A percentile compares a stretch with the other conserved stretches of the same genome.
Evolutionary conservation across 805 yeast species (phyloP).

Genomic region (Saccharomycopsis oosterbeekiorum): DNA sequence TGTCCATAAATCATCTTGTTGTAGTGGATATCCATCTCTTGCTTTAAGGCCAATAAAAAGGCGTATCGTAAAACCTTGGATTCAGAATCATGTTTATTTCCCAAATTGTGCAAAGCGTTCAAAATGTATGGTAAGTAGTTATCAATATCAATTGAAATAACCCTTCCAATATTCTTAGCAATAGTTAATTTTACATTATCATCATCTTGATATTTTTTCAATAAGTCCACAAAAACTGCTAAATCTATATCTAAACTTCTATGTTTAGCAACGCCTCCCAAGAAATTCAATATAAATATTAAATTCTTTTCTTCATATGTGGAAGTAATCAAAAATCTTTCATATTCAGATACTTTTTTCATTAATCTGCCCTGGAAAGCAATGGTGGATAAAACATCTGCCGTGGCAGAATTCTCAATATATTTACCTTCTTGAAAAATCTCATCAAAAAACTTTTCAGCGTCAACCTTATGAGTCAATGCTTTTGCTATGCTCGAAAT

Average conservation of each 20-base stretch:
- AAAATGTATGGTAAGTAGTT: constrained; percentile 33
- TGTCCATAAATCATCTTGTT: constrained; percentile 16
- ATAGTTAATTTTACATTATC: constrained; percentile 36
- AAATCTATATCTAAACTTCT: constrained; percentile 13
- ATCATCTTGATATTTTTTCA: constrained; percentile 18
- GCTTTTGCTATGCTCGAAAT: constrained; percentile 1
- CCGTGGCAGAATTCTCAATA: neutral
- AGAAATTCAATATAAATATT: constrained; percentile 9
- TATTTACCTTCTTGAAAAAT: neutral
- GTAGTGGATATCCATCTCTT: constrained; percentile 21
- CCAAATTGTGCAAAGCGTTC: constrained; percentile 21
- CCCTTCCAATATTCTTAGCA: constrained; percentile 43
- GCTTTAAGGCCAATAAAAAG: constrained; percentile 27
- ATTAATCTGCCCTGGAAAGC: constrained; percentile 9
- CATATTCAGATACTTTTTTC: constrained; percentile 6
- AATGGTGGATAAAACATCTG: constrained; percentile 10
- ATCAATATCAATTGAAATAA: constrained; percentile 32
- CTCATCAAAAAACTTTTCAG: constrained; percentile 11
- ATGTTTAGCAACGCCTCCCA: constrained; percentile 13
- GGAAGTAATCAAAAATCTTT: constrained; percentile 4
- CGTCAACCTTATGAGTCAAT: constrained; percentile 13
- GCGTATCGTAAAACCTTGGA: constrained; percentile 19
- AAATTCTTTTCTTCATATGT: neutral
- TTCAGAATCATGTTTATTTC: constrained; percentile 11
- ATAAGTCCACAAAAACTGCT: constrained; percentile 6